Percentiles rank a stretch among this genome's conserved stretches.
Evolutionary conservation across 2,329 filamentous ascomycete species (phyloP).

Genomic region (Pleomassaria siparia): DNA sequence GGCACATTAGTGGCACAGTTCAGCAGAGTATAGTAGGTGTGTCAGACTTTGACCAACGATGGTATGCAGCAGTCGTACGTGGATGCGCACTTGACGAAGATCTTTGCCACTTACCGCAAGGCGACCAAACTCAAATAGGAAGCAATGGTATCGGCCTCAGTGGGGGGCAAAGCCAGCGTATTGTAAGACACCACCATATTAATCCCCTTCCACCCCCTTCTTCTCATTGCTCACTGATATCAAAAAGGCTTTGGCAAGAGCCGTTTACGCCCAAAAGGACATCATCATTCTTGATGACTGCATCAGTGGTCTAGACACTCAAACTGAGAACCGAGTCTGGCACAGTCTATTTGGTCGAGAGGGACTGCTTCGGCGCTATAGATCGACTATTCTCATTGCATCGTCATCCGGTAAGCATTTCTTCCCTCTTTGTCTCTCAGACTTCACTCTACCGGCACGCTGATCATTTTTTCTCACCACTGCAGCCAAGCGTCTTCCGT

Average conservation of each 20-base stretch:
- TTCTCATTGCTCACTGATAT: conserved; percentile 11
- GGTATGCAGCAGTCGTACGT: conserved; percentile 40
- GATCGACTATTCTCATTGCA: conserved; percentile 37
- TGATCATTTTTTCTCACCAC: neutral
- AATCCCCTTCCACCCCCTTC: conserved; percentile 13
- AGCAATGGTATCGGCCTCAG: conserved; percentile 55
- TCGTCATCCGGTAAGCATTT: conserved; percentile 32
- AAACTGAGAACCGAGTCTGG: conserved; percentile 53
- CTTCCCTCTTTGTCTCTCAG: neutral
- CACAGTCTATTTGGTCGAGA: conserved; percentile 48
- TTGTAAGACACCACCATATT: conserved; percentile 36
- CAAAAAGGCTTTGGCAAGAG: conserved; percentile 51
- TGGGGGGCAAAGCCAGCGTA: conserved; percentile 56
- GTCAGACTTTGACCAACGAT: conserved; percentile 38
- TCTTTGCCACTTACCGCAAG: conserved; percentile 33
- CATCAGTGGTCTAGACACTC: conserved; percentile 54
- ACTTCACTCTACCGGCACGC: neutral
- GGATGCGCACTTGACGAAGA: conserved; percentile 39
- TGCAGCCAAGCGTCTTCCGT: conserved; percentile 36
- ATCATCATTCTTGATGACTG: conserved; percentile 55
- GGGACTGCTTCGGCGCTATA: conserved; percentile 48
- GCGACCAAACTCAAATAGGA: conserved; percentile 50
- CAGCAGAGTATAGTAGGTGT: conserved; percentile 42
- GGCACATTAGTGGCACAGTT: conserved; percentile 42
- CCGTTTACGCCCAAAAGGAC: conserved; percentile 52